Conservation (phyloP, 2,329 filamentous ascomycete genomes). For the Xylaria sp. region DNA sequence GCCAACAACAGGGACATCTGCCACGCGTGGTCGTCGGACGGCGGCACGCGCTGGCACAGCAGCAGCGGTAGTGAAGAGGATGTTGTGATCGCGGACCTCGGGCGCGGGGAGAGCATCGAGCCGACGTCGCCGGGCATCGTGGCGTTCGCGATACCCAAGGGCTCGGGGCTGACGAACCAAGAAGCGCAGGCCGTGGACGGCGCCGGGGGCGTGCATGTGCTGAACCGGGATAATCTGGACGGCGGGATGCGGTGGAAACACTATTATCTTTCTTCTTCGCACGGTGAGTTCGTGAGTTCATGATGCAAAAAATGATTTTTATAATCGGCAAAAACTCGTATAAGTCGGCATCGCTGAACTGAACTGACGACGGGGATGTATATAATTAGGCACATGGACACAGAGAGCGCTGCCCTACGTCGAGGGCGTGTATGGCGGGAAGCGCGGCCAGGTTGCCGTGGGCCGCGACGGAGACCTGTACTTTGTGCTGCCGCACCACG, state of each 20-base stretch:
- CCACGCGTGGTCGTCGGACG: conserved; percentile 59
- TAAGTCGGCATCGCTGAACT: not conserved
- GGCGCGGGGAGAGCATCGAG: conserved; percentile 52
- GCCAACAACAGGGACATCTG: conserved; percentile 62
- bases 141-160: conserved; percentile 57
- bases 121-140: conserved; percentile 55
- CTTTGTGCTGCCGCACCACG: conserved; percentile 52
- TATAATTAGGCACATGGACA: conserved; percentile 48
- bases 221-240: conserved; percentile 57
- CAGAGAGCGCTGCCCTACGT: conserved; percentile 48
- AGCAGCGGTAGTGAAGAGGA: conserved; percentile 49
- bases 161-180: conserved; percentile 60
- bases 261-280: conserved; percentile 51
- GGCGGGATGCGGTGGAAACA: conserved; percentile 53
- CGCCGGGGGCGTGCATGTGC: conserved; percentile 58
- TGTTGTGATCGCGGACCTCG: conserved; percentile 50
- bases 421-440: conserved; percentile 46
- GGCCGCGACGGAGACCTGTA: conserved; percentile 51
- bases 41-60: conserved; percentile 57
- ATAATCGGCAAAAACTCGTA: not conserved
- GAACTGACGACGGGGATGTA: not conserved
- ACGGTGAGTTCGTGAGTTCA: conserved; percentile 45
- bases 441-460: conserved; percentile 52
- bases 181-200: conserved; percentile 59
- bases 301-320: not conserved